Base-by-base conservation (phyloP, 2,329 filamentous ascomycete species). In the Aspergillus brunneoviolaceus region DNA sequence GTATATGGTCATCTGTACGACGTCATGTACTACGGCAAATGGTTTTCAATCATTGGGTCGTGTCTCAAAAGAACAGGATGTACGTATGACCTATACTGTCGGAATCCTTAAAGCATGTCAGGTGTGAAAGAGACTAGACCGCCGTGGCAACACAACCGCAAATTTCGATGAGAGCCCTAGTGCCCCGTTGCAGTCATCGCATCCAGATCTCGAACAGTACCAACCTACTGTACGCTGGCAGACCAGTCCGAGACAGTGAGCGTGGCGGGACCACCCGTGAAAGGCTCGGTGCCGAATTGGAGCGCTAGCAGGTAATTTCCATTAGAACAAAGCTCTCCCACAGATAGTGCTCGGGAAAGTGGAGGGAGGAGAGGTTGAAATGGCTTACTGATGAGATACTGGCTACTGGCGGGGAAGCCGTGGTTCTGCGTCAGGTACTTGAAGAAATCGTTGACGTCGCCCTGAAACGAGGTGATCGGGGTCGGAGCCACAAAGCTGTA, bases 361-460 rank as follows among this genome's bases (percentile, higher is more conserved):
- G 47, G n/a, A 12, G 16, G 47, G n/a, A 23, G 11, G 25, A 49
- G 14, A 45, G 25, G 57, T n/a, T 16, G 45, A 6, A 48, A 33
- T 4, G 23, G n/a, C 80, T 29, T 74, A 63, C 76, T 81, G 63
- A 79, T 77, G 55, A 87, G 66, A 60, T 82, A 82, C 74, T 87
- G 83, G 63, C 66, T 78, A 27, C 65, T 70, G 5, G 77, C 74
- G 7, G 67, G 67, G 51, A 84, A 74, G 1, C 80, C 79, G 65
- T 87, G 76, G 67, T 75, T 80, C 29, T 65, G 62, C 25, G 74
- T 76, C 23, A 88, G 72, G 69, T 87, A 85, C 14, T 76, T 75
- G 60, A 84, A 74, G 72, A 88, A 88, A 12, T 77, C 73, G 67
- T 79, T 81, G 59, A 87, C 70, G 69, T 88, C 84, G 79, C 84